Evolutionary conservation across 768 basidiomycete species (phyloP), one percentile per base, ranked within the genome.

Genomic region (Glaciozyma antarctica): DNA sequence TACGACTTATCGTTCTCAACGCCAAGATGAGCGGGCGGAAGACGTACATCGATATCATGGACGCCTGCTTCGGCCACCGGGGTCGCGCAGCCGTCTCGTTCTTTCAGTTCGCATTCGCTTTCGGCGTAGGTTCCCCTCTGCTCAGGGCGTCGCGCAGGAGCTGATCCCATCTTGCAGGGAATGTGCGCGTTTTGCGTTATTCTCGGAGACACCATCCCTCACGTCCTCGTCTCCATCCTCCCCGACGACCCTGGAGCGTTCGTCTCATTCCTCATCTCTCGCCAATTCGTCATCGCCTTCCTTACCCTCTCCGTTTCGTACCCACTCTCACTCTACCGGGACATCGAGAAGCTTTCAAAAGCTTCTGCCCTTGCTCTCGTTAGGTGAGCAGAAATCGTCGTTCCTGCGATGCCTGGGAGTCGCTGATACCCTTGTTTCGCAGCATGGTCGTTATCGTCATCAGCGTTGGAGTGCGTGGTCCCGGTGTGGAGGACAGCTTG

Each of bases 121-220:
- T 95, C 70, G 95, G 95, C 73, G 93, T 91, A 26, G 54, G 64
- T 68, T 21, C 24, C 24, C 24, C 48, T 54, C 4, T 10, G 57
- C 24, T 28, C 44, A 2, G 13, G 26, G 15, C 24, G 16, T 8
- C 26, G 24, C 26, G 30, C 51, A 19, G 13, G 3, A 15, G 28
- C 54, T 7, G 34, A 30, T 28, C 28, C 15, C 12, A 15, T 32
- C 3, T 10, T 28, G 19, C 49, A 75, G 88, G 89, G 94, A 51
- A 97, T 97, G 92, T 94, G 91, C 71, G 94, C 94, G 0, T 98
- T 97, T 75, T 90, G 91, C 34, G 94, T 98, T 72, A 97, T 98
- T 71, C 90, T 95, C 61, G 86, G 95, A 68, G 95, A 99, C 78
- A 94, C 94, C 13, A 87, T 98, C 73, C 92, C 95, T 1, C 88